These are phyloP conservation scores for Pelargonium citronellum DNA, from an alignment of 441 rosid genomes.

Conservation along the genomic window DNA sequence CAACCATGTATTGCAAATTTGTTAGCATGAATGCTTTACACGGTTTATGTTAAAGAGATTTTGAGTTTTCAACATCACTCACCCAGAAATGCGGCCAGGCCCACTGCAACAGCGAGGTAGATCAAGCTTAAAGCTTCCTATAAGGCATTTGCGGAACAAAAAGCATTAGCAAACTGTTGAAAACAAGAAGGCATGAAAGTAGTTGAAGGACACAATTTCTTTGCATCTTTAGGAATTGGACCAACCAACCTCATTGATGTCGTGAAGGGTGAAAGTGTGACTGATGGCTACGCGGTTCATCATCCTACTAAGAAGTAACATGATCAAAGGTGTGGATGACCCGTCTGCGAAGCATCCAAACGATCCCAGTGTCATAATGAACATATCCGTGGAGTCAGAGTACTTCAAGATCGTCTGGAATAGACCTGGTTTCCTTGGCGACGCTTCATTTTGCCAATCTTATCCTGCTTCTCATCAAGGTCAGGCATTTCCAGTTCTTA, in stretches of 20 bases:
- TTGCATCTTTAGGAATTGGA: not conserved
- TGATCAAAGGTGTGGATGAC: constrained; percentile 4
- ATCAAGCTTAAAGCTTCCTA: constrained; percentile 8
- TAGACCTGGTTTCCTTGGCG: not conserved
- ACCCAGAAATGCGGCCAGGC: constrained; percentile 19
- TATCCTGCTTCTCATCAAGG: not conserved
- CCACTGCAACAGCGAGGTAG: constrained; percentile 25
- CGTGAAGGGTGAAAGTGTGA: not conserved
- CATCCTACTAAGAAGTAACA: not conserved
- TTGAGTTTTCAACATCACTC: not conserved
- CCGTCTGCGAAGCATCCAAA: constrained; percentile 8
- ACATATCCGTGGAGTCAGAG: constrained; percentile 1
- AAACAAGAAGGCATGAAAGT: not conserved
- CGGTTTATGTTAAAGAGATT: not conserved
- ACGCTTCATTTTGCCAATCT: not conserved
- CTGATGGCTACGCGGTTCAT: not conserved
- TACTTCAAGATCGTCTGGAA: not conserved
- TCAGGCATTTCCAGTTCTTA: not conserved
- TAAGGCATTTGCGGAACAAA: not conserved
- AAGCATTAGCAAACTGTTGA: not conserved
- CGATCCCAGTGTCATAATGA: not conserved
- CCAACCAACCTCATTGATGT: constrained; percentile 2
- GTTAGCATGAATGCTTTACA: no score
- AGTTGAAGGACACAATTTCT: not conserved
- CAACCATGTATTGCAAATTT: no score